Conservation (phyloP, 106 monocot genomes). For the Acorus calamus region DNA sequence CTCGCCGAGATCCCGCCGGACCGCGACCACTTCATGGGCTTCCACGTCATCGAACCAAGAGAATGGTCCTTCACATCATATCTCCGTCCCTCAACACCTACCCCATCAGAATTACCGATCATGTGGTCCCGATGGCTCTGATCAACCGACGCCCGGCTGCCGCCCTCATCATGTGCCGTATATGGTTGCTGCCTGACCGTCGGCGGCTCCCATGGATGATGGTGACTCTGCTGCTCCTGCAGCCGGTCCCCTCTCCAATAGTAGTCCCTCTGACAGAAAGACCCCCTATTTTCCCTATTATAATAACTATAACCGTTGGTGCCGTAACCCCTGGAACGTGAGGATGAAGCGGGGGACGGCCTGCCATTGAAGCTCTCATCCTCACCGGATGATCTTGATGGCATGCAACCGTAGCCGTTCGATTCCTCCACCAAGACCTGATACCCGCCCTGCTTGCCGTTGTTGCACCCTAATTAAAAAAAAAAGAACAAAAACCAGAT, state of each 20-base stretch:
- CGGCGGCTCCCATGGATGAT: too few relatives aligned
- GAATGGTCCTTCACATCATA: slow-evolving; percentile 33
- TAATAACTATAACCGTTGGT: slow-evolving; percentile 1
- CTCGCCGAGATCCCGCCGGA: slow-evolving; percentile 18
- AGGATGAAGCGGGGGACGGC: background rate
- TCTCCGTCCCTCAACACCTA: slow-evolving; percentile 19
- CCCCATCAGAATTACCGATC: background rate
- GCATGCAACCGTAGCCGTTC: slow-evolving; percentile 24
- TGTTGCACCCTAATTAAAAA: slow-evolving; percentile 26
- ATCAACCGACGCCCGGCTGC: too few relatives aligned
- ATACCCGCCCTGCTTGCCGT: slow-evolving; percentile 38
- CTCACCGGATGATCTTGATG: slow-evolving; percentile 33
- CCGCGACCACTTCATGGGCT: slow-evolving; percentile 52
- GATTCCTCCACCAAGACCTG: slow-evolving; percentile 44
- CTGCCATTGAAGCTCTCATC: slow-evolving; percentile 32
- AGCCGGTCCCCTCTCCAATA: too few relatives aligned
- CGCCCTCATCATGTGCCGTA: too few relatives aligned
- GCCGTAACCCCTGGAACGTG: slow-evolving; percentile 28
- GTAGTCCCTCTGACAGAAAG: slow-evolving; percentile 3
- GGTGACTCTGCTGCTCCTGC: too few relatives aligned
- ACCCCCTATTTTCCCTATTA: slow-evolving; percentile 27
- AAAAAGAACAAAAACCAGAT: slow-evolving; percentile 6
- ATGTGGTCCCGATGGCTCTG: too few relatives aligned
- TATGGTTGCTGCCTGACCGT: too few relatives aligned
- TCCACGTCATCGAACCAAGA: slow-evolving; percentile 37